Base-by-base conservation (phyloP, 306 rosid genomes). In the Erythrophleum fordii region DNA sequence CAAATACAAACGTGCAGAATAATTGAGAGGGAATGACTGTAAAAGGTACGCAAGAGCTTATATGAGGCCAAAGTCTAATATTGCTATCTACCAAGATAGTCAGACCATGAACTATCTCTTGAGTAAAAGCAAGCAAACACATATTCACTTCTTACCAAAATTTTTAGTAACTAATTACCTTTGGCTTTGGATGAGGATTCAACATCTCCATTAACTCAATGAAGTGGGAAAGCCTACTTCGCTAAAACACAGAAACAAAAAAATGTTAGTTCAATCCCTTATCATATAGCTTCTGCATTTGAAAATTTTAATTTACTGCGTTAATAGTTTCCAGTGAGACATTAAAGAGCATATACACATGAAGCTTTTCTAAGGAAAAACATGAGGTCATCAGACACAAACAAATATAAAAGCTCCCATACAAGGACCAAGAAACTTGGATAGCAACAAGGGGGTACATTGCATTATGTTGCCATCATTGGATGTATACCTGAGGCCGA, bases 141-240 rank as follows among this genome's bases (percentile, higher is more conserved):
- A 16, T 3, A 39, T 42, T 23, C 22, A 23, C 12, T 39, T 20
- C 31, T 39, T 67, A 41, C 17, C 49, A 37, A 66, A 39, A 66
- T 26, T 31, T 68, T 76, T 20, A 56, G 55, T 59, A 60, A 51
- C 42, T 8, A 68, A 58, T 83, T 86, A 95, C 99, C 98, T 88
- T 95, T 75, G 98, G 98, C 88, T 83, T 90, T 78, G 97, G 84
- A 84, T 95, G 90, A 73, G 97, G 93, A 88, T 92, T 93, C 90
- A 93, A 82, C 98, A 90, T 90, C 91, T 95, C 98, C 94, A 95
- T 87, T 62, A 95, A 86, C 83, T 93, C 99, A 53, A 95, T 88
- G 90, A 93, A 95, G 83, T 95, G 91, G 39, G 97, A 90, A 74
- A 95, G 93, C 85, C 94, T 90, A 69, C 87, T 85, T 22, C 97